These are phyloP conservation scores for Yamadazyma epiphylla DNA, from an alignment of 1,139 yeast species.

Conservation along the genomic window DNA sequence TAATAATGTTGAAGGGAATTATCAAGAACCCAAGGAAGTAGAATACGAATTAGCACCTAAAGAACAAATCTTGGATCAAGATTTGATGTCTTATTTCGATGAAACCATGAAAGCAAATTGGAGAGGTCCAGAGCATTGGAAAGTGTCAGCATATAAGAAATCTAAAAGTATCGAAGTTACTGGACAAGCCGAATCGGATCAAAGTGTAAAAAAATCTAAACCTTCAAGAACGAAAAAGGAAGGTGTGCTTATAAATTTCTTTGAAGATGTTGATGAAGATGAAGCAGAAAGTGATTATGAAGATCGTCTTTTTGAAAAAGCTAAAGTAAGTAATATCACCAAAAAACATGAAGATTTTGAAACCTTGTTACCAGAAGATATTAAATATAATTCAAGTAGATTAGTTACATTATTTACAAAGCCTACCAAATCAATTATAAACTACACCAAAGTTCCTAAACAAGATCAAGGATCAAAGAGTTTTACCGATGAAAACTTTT, in stretches of 20 bases:
- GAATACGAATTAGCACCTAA: constrained; percentile 17
- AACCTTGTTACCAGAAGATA: constrained; percentile 67
- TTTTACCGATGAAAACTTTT: constrained; percentile 64
- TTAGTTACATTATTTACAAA: constrained; percentile 68
- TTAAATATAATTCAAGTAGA: constrained; percentile 65
- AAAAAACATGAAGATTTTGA: constrained; percentile 28
- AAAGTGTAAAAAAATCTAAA: constrained; percentile 6
- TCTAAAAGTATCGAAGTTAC: constrained; percentile 14
- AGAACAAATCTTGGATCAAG: constrained; percentile 52
- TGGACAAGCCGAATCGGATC: constrained; percentile 3
- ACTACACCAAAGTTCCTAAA: constrained; percentile 21
- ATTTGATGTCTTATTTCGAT: constrained; percentile 78
- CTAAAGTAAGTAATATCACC: constrained; percentile 29
- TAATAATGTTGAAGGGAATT: constrained; percentile 18
- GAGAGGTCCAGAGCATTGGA: constrained; percentile 97
- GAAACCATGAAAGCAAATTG: constrained; percentile 65
- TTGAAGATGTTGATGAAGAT: constrained; percentile 30
- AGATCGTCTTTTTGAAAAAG: constrained; percentile 50
- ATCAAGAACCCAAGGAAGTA: constrained; percentile 5
- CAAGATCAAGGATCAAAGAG: constrained; percentile 7
- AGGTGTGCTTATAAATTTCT: constrained; percentile 46
- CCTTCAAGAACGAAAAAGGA: constrained; percentile 27
- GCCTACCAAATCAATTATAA: constrained; percentile 45
- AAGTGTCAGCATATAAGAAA: constrained; percentile 56
- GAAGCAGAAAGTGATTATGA: constrained; percentile 27